Evolutionary conservation across 2,329 filamentous ascomycete species (phyloP).

Genomic region (Sarocladium brachiariae): DNA sequence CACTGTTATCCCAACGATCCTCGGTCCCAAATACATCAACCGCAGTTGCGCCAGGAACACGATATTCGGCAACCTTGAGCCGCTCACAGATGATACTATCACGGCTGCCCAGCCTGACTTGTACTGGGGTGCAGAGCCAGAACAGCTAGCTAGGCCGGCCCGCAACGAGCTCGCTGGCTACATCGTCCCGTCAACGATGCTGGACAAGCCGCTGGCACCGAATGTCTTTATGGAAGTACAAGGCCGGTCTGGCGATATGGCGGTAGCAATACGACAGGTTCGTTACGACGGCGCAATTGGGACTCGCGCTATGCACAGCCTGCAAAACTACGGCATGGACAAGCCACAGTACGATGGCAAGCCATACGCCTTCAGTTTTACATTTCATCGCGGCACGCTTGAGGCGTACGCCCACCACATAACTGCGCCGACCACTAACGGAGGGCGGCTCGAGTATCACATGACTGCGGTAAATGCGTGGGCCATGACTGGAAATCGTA

Average conservation of each 20-base stretch:
- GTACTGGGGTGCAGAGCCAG: conserved; percentile 22
- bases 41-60: conserved; percentile 14
- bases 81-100: conserved; percentile 23
- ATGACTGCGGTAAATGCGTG: conserved; percentile 28
- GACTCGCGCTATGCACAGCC: neutral
- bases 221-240: conserved; percentile 37
- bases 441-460: conserved; percentile 29
- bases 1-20: conserved; percentile 26
- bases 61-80: conserved; percentile 27
- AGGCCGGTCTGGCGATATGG: conserved; percentile 23
- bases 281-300: conserved; percentile 1
- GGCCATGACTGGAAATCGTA: conserved; percentile 18
- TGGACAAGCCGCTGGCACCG: conserved; percentile 24
- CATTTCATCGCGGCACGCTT: conserved; percentile 22
- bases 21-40: conserved; percentile 13
- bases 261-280: conserved; percentile 22
- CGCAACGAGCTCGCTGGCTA: conserved; percentile 7
- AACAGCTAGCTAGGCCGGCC: conserved; percentile 1
- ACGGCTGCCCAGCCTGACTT: conserved; percentile 24
- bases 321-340: neutral
- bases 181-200: conserved; percentile 25
- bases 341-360: neutral
- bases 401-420: conserved; percentile 29
- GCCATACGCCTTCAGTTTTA: neutral
- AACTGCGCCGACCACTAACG: conserved; percentile 21